phyloP scores from a whole-genome alignment of 2,329 filamentous ascomycete species.

The Xylariaceae sp. region DNA sequence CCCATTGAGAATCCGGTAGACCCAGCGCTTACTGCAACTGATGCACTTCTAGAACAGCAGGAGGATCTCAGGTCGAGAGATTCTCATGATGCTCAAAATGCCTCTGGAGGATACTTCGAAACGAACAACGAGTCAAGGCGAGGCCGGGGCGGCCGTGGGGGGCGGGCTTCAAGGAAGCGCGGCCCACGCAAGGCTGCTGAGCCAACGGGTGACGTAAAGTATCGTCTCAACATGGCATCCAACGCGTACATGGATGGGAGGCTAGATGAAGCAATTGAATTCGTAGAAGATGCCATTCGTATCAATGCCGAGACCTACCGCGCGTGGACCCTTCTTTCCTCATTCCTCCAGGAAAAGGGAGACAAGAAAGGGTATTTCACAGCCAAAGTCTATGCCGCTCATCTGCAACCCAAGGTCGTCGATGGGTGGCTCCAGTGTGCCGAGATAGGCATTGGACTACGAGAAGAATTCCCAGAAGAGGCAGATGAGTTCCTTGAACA shows the following conservation, averaged over 20 bases:
- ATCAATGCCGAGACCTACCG: slow-evolving; percentile 69
- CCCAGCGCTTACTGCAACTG: slow-evolving; percentile 23
- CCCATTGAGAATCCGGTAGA: slow-evolving; percentile 12
- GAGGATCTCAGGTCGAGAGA: slow-evolving; percentile 20
- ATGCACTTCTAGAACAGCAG: slow-evolving; percentile 33
- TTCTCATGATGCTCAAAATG: slow-evolving; percentile 7
- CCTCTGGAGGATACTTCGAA: slow-evolving; percentile 13
- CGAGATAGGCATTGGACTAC: slow-evolving; percentile 56
- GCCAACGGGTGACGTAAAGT: slow-evolving; percentile 71
- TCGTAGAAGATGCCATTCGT: slow-evolving; percentile 65
- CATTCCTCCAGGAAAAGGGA: slow-evolving; percentile 63
- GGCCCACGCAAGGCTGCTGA: slow-evolving; percentile 65
- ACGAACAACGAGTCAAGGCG: slow-evolving; percentile 13
- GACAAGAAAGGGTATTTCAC: slow-evolving; percentile 60
- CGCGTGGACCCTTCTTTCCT: slow-evolving; percentile 65
- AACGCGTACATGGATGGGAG: slow-evolving; percentile 66
- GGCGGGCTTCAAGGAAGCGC: slow-evolving; percentile 30
- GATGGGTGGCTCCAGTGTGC: slow-evolving; percentile 63
- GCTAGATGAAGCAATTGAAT: slow-evolving; percentile 60
- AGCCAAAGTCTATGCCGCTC: slow-evolving; percentile 63
- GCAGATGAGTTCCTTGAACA: slow-evolving; percentile 51
- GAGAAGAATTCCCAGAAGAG: slow-evolving; percentile 50
- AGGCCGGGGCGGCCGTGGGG: slow-evolving; percentile 17
- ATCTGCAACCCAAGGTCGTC: slow-evolving; percentile 63
- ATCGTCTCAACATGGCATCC: slow-evolving; percentile 67